Conservation (phyloP, 2,329 filamentous ascomycete species). For the Dactylellina cionopaga region DNA sequence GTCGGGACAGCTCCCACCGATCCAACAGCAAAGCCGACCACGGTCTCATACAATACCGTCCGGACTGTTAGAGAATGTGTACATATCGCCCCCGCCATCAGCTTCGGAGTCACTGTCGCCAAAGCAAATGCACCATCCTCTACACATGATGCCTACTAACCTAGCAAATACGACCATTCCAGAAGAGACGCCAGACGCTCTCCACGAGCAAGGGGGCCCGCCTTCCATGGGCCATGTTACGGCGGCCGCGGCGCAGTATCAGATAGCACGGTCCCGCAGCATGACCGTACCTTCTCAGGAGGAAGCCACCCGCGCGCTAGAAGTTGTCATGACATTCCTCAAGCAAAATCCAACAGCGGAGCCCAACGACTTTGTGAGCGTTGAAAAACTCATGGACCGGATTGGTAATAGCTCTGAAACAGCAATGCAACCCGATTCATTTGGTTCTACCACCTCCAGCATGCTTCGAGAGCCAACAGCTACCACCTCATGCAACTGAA, state of each 20-base stretch:
- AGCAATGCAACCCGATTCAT: conserved; percentile 63
- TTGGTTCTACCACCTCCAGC: conserved; percentile 30
- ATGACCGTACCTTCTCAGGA: conserved; percentile 74
- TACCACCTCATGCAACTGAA: conserved; percentile 49
- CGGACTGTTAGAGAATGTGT: conserved; percentile 46
- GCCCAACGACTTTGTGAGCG: conserved; percentile 77
- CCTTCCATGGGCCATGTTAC: not conserved
- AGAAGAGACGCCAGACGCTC: conserved; percentile 43
- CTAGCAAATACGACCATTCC: conserved; percentile 52
- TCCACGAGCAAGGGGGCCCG: conserved; percentile 27
- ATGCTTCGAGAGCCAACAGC: conserved; percentile 48
- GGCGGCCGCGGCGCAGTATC: conserved; percentile 30
- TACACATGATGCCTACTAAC: conserved; percentile 44
- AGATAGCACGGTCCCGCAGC: conserved; percentile 54
- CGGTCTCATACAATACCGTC: conserved; percentile 51
- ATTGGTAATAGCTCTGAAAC: conserved; percentile 35
- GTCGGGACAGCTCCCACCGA: conserved; percentile 46
- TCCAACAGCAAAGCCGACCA: conserved; percentile 46
- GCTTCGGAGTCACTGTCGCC: conserved; percentile 52
- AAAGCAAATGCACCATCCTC: conserved; percentile 53
- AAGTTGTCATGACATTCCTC: conserved; percentile 84
- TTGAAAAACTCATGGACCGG: conserved; percentile 80
- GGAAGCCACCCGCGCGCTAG: conserved; percentile 82
- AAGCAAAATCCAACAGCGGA: conserved; percentile 76
- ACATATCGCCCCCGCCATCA: conserved; percentile 49